Conservation (phyloP, 2,329 filamentous ascomycete species). For the Paraphoma chrysanthemicola region DNA sequence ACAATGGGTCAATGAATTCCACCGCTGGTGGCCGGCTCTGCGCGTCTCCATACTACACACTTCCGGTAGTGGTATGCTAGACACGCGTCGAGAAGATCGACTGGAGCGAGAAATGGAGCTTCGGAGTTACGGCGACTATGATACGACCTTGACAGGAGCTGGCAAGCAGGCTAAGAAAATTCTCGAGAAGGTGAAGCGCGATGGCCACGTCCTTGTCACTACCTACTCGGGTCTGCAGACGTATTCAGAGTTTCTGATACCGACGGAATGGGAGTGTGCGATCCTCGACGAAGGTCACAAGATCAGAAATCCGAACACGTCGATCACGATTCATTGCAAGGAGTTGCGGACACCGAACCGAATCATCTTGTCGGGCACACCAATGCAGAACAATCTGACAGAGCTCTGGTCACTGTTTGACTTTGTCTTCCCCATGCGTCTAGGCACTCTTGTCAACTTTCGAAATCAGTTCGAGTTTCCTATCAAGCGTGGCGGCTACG, state of each 20-base stretch:
- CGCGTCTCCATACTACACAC: constrained; percentile 94
- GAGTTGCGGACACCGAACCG: constrained; percentile 88
- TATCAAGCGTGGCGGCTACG: constrained; percentile 91
- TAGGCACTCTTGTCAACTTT: constrained; percentile 91
- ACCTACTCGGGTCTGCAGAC: constrained; percentile 96
- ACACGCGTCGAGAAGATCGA: constrained; percentile 67
- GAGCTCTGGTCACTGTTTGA: constrained; percentile 98
- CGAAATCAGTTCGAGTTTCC: constrained; percentile 91
- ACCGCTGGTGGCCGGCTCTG: constrained; percentile 99
- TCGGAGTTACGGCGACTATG: constrained; percentile 54
- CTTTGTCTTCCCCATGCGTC: constrained; percentile 94
- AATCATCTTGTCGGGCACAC: constrained; percentile 92
- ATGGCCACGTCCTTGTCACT: constrained; percentile 93
- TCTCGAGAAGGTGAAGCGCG: constrained; percentile 78
- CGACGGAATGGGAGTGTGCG: constrained; percentile 89
- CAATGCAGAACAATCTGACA: constrained; percentile 95
- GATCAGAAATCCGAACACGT: constrained; percentile 94
- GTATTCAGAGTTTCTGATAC: constrained; percentile 81
- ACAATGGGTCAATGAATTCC: constrained; percentile 99
- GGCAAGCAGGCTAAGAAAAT: constrained; percentile 78
- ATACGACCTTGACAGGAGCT: constrained; percentile 57
- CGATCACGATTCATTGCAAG: constrained; percentile 94
- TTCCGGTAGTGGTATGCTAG: constrained; percentile 95
- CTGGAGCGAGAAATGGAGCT: constrained; percentile 68
- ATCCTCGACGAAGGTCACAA: constrained; percentile 98